Conservation (phyloP, 2,329 filamentous ascomycete genomes). For the Penicillium corylophilum region DNA sequence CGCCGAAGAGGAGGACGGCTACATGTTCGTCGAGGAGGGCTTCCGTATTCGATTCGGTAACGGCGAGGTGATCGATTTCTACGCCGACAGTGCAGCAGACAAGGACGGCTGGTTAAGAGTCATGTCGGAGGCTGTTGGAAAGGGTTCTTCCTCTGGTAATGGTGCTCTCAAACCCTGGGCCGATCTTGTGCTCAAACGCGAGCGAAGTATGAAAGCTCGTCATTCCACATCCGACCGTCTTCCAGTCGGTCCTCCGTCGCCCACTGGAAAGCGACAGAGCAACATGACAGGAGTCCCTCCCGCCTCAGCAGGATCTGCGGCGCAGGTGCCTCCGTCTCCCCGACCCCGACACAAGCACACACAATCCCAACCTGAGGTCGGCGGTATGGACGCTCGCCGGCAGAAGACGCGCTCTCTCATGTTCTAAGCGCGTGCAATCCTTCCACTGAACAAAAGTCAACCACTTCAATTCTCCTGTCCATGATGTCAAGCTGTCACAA, state of each 20-base stretch:
- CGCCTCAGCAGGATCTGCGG: constrained; percentile 25
- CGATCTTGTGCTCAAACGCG: constrained; percentile 57
- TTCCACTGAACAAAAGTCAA: constrained; percentile 13
- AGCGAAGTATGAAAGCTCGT: constrained; percentile 38
- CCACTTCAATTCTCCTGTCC: constrained; percentile 23
- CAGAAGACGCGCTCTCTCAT: constrained; percentile 45
- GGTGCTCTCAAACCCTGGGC: constrained; percentile 59
- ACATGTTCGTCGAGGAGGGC: constrained; percentile 99
- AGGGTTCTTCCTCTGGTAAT: constrained; percentile 46
- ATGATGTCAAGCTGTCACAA: constrained; percentile 27
- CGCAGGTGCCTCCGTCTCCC: constrained; percentile 30
- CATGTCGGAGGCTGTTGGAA: constrained; percentile 68
- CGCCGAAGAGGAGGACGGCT: constrained; percentile 96
- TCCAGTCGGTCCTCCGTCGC: constrained; percentile 21
- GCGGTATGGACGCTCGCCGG: constrained; percentile 36
- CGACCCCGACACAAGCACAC: constrained; percentile 42
- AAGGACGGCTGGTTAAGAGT: constrained; percentile 96
- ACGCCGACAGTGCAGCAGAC: constrained; percentile 81
- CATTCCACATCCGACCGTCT: constrained; percentile 30
- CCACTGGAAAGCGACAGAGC: constrained; percentile 25
- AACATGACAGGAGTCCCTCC: constrained; percentile 15
- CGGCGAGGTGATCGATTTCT: constrained; percentile 97
- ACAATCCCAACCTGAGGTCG: constrained; percentile 40
- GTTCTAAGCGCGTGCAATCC: constrained; percentile 29
- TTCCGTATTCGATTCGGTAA: constrained; percentile 99